Evolutionary conservation across 257 asterid genomes (phyloP), one percentile per base, ranked within the genome.

Genomic region (Solanum sejunctum): DNA sequence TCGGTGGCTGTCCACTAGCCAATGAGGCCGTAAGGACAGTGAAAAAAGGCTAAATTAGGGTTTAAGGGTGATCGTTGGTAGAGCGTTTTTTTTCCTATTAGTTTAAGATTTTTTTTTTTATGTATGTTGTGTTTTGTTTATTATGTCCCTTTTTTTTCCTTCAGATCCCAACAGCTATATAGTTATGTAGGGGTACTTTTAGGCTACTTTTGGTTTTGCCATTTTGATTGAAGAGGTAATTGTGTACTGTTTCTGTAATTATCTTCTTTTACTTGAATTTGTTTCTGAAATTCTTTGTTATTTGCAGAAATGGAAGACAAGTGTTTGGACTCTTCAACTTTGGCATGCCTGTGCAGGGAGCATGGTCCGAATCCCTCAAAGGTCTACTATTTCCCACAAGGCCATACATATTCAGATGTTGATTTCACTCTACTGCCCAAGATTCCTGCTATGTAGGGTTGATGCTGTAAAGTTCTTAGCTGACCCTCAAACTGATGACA

Each of bases 291-390:
- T 16, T 9, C 1, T 23, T 73, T 73, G 12, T 70, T 70, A 20
- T 43, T 41, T 43, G 56, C 23, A 71, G 16, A 23, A 77, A 45
- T 45, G 91, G 75, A 80, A 80, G 93, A 89, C 69, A 93, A 79
- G 47, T 64, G 85, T 83, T 82, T 92, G 87, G 94, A 93, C 78
- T 83, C 93, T 51, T 28, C 92, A 91, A 90, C 87, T 92, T 60
- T 93, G 97, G 97, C 92, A 92, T 49, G 97, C 94, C 12, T 93
- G 95, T 69, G 95, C 95, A 0, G 95, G 95, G 12, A 90, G 89
- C 6, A 93, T 92, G 95, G 94, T 93, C 21, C 92, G 91, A 57
- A 89, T 92, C 89, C 95, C 97, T 69, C 94, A 8, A 89, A 84
- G 60, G 88, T 93, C 15, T 89, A 83, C 80, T 93, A 91, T 84